These are phyloP conservation scores for Calophaca sinica DNA, from an alignment of 306 rosid genomes.

Conservation along the genomic window DNA sequence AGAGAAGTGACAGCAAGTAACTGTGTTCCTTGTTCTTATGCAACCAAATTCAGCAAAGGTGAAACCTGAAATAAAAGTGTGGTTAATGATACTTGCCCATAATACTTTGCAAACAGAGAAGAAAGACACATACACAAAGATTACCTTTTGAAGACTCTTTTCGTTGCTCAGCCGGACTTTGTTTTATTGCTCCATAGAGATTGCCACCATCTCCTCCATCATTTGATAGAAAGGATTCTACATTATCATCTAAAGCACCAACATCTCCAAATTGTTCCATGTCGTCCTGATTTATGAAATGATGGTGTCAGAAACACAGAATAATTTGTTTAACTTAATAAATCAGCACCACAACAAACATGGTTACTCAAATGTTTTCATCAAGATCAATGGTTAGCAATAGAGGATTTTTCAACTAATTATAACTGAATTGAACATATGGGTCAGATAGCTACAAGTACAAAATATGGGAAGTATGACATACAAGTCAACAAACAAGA, in stretches of 20 bases:
- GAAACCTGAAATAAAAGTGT: constrained; percentile 67
- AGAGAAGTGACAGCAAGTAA: constrained; percentile 88
- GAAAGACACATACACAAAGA: constrained; percentile 14
- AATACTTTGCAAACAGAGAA: constrained; percentile 9
- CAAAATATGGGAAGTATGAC: constrained; percentile 25
- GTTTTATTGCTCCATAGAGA: constrained; percentile 80
- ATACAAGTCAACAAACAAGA: constrained; percentile 37
- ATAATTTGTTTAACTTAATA: constrained; percentile 22
- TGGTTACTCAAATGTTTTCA: background rate
- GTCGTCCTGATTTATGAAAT: constrained; percentile 65
- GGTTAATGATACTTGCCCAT: constrained; percentile 22
- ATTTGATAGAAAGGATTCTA: constrained; percentile 82
- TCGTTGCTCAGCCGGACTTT: constrained; percentile 71
- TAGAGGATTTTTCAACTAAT: constrained; percentile 1
- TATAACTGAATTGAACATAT: background rate
- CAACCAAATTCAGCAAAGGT: constrained; percentile 78
- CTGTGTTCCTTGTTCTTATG: constrained; percentile 72
- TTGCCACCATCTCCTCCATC: constrained; percentile 86
- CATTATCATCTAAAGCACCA: constrained; percentile 82
- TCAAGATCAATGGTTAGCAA: constrained; percentile 28
- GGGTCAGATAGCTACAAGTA: constrained; percentile 15
- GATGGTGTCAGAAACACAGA: constrained; percentile 2
- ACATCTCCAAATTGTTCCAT: constrained; percentile 87
- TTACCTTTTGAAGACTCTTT: constrained; percentile 78
- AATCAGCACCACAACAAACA: constrained; percentile 26